Percentiles rank a stretch among this genome's conserved stretches.
These are phyloP conservation scores for Saposhnikovia divaricata DNA, from an alignment of 129 eudicot genomes.

Conservation along the genomic window DNA sequence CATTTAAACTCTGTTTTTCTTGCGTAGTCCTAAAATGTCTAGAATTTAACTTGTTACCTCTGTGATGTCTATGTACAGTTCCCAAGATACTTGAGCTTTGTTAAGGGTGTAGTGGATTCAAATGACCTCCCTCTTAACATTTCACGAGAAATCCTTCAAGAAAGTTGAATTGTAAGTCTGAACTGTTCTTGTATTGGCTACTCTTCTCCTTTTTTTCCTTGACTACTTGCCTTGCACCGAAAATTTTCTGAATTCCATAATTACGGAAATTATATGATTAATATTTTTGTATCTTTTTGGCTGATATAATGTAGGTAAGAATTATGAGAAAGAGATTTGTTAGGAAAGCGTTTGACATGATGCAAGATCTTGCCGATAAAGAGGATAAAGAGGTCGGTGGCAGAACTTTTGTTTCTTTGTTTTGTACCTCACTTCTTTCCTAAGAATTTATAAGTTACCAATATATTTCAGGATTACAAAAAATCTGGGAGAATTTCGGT, in stretches of 20 bases:
- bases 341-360: conserved; percentile 94
- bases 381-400: conserved; percentile 74
- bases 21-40: not conserved
- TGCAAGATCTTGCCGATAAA: conserved; percentile 77
- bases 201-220: not conserved
- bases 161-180: conserved; percentile 83
- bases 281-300: not conserved
- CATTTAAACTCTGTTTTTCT: not conserved
- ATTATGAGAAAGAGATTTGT: conserved; percentile 95
- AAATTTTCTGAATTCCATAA: not conserved
- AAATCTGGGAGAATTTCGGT: conserved; percentile 96
- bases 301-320: conserved; percentile 52
- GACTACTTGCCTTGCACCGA: not conserved
- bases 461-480: conserved; percentile 67
- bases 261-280: not conserved
- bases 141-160: conserved; percentile 92
- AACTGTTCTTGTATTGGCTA: not conserved
- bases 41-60: not conserved
- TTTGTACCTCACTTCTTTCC: not conserved
- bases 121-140: conserved; percentile 87
- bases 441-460: not conserved
- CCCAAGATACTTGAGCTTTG: conserved; percentile 94
- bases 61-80: conserved; percentile 45
- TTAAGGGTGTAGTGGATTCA: conserved; percentile 91
- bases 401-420: not conserved